These are phyloP conservation scores for Scheffersomyces illinoinensis DNA, from an alignment of 1,139 yeast genomes.

Conservation along the genomic window DNA sequence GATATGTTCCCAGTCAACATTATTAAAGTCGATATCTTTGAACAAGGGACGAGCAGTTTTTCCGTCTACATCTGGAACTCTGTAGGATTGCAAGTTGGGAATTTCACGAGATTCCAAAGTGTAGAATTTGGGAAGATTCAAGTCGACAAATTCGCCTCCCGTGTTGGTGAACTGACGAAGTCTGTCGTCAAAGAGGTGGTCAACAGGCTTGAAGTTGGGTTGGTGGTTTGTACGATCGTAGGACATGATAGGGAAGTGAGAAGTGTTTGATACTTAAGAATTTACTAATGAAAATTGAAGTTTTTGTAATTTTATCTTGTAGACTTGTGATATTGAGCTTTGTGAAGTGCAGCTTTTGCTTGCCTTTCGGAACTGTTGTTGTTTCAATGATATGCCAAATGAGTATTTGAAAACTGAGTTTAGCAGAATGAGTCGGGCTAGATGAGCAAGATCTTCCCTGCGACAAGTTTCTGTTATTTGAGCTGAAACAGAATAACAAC, in stretches of 20 bases:
- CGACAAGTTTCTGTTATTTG: neutral
- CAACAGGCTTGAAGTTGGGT: conserved; percentile 84
- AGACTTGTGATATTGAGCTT: neutral
- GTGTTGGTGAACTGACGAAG: conserved; percentile 75
- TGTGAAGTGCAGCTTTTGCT: neutral
- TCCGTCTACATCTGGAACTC: conserved; percentile 60
- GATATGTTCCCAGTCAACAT: conserved; percentile 56
- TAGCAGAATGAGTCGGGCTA: neutral
- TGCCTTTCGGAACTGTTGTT: neutral
- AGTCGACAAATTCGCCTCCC: conserved; percentile 66
- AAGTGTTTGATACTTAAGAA: conserved; percentile 1
- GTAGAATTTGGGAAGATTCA: conserved; percentile 83
- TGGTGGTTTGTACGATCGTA: conserved; percentile 47
- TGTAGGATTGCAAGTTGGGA: conserved; percentile 55
- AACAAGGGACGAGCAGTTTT: conserved; percentile 71
- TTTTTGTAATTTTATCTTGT: neutral
- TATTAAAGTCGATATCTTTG: conserved; percentile 55
- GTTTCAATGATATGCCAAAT: neutral
- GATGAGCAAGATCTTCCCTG: neutral
- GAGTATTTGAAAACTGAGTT: neutral
- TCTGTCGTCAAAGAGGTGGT: conserved; percentile 73
- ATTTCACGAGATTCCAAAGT: conserved; percentile 56
- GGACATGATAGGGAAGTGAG: conserved; percentile 1
- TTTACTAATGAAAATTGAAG: neutral
- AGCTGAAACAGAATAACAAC: neutral